Percentiles rank a stretch among this genome's conserved stretches.
Evolutionary conservation across 2,329 filamentous ascomycete genomes (phyloP).

Genomic region (Plectosphaerella cucumerina): DNA sequence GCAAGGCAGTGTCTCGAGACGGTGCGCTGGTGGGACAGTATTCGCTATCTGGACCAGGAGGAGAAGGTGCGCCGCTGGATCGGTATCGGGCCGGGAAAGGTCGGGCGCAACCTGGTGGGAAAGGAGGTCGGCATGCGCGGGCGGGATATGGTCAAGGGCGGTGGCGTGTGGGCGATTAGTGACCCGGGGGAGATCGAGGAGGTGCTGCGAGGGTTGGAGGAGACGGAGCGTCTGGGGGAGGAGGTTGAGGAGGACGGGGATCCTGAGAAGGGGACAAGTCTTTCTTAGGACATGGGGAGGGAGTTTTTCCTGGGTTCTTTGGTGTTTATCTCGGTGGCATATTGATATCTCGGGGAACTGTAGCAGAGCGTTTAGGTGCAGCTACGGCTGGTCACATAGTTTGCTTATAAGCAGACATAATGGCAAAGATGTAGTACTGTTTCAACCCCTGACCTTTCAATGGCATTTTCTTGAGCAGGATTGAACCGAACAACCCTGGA

Average conservation of each 20-base stretch:
- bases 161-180: constrained; percentile 88
- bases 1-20: constrained; percentile 85
- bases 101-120: constrained; percentile 87
- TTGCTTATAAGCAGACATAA: too few relatives aligned
- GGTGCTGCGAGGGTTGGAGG: constrained; percentile 59
- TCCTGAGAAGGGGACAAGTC: neutral
- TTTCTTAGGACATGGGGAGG: too few relatives aligned
- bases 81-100: constrained; percentile 89
- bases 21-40: constrained; percentile 91
- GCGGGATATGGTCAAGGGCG: constrained; percentile 75
- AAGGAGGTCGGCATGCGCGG: constrained; percentile 90
- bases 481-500: too few relatives aligned
- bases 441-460: too few relatives aligned
- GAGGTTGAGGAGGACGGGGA: constrained; percentile 34
- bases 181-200: constrained; percentile 74
- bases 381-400: too few relatives aligned
- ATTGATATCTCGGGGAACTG: too few relatives aligned
- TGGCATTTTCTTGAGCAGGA: too few relatives aligned
- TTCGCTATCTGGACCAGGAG: constrained; percentile 82
- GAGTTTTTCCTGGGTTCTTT: too few relatives aligned
- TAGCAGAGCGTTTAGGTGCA: too few relatives aligned
- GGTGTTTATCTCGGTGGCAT: too few relatives aligned
- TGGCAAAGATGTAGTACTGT: too few relatives aligned
- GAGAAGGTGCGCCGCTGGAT: constrained; percentile 80
- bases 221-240: constrained; percentile 52